These are phyloP conservation scores for Cyclostephanos tholiformis DNA, from an alignment of 108 stramenopile genomes.

Conservation along the genomic window DNA sequence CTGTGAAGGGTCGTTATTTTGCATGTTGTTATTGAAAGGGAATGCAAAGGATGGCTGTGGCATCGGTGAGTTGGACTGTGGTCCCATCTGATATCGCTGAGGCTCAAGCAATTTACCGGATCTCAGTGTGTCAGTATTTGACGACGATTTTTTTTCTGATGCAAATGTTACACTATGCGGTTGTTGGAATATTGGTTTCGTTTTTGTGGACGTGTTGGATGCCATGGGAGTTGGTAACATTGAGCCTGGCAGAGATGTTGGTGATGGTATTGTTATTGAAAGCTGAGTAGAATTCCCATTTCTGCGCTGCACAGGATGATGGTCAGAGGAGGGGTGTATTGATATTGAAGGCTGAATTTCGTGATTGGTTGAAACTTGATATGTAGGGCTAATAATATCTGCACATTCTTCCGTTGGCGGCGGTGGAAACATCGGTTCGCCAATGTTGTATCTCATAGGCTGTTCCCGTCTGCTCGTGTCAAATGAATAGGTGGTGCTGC, in stretches of 20 bases:
- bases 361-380: background rate
- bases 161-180: background rate
- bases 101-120: background rate
- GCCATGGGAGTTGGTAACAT: conserved; percentile 3
- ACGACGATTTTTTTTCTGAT: background rate
- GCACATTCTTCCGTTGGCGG: background rate
- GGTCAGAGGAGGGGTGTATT: background rate
- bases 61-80: background rate
- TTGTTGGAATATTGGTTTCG: background rate
- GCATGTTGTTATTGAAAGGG: background rate
- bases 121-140: background rate
- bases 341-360: conserved; percentile 1
- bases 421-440: conserved; percentile 15
- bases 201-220: conserved; percentile 3
- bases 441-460: background rate
- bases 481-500: background rate
- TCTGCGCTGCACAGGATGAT: background rate
- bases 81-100: background rate
- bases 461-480: background rate
- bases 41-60: conserved; percentile 25
- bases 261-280: conserved; percentile 3
- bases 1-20: background rate
- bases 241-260: background rate
- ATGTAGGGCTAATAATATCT: background rate
- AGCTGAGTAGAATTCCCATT: background rate